Evolutionary conservation across 2,329 filamentous ascomycete genomes (phyloP), one percentile per base, ranked within the genome.

Genomic region (Ophioceras dolichostomum): DNA sequence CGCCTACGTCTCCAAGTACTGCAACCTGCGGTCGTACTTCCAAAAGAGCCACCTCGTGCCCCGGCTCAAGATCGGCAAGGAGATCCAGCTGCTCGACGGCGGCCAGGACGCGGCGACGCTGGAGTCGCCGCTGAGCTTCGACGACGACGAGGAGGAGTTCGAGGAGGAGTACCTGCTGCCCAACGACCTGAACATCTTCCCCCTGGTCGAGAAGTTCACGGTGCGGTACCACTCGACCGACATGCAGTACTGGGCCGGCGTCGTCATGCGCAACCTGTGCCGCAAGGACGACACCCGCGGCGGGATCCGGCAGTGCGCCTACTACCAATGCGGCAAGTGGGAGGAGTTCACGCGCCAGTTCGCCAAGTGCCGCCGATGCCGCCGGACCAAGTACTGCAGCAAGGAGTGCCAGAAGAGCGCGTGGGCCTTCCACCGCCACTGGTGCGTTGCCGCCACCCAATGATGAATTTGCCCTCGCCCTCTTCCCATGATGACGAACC

Each of bases 221-320:
- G 85, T 95, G 21, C 79, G 91, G 45, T 87, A 95, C 54, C 86
- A 95, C 60, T 87, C 84, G 45, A 84, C 86, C 41, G 88, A 95
- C 55, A 98, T 98, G 91, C 89, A 95, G 58, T 98, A 98, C 64
- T 98, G 91, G 91, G 91, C 91, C 14, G 91, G 89, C 43, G 91
- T 98, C 13, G 91, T 98, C 32, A 98, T 98, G 91, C 76, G 91
- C 45, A 98, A 98, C 55, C 73, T 98, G 35, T 98, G 91, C 68
- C 84, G 91, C 45, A 98, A 98, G 63, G 91, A 98, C 56, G 91
- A 98, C 55, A 85, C 83, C 10, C 75, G 85, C 34, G 91, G 91
- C 30, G 91, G 91, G 41, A 96, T 98, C 48, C 74, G 91, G 39
- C 91, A 98, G 57, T 98, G 91, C 58, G 91, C 91, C 38, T 95